Evolutionary conservation across 352 stramenopile genomes (phyloP), one percentile per base, ranked within the genome.

Genomic region (Thraustochytrium sp.): DNA sequence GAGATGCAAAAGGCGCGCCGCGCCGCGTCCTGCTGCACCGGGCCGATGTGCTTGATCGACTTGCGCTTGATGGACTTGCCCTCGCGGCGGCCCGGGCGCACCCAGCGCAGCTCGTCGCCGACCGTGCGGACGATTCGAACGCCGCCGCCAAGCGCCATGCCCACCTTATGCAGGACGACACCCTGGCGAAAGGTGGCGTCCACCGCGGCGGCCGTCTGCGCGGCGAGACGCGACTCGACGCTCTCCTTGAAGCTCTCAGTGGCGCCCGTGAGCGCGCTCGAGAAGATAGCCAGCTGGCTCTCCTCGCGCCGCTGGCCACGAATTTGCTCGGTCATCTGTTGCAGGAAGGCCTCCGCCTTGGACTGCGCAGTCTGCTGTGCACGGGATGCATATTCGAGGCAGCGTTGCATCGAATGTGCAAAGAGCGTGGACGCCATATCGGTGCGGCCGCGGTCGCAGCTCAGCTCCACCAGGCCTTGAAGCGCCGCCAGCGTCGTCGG

Each of bases 81-180:
- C 23, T 64, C 31, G 44, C 40, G 68, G 23, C 53, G 48, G 18
- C 68, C 68, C 4, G 68, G 68, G 9, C 38, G 29, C 21, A 23
- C 21, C 68, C 68, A 80, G 18, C 38, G 34, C 21, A 80, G 26
- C 49, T 44, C 48, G 16, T 80, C 21, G 9, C 38, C 31, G 37
- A 21, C 34, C 4, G 44, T 63, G 34, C 68, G 68, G 4, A 80
- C 36, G 26, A 80, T 40, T 16, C 68, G 68, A 5, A 18, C 0
- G n/a, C 68, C 68, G 31, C 46, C 68, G 31, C n/a, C 31, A 18
- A 21, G 31, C 4, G 44, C 68, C 68, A 80, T 63, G 21, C 68
- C 68, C 11, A 80, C 51, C 68, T 80, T 80, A 18, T 80, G 68
- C 48, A 80, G 26, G 29, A 37, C n/a, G 53, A 80, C 31, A 23